Evolutionary conservation across 495 filamentous ascomycete species (phyloP), one percentile per base, ranked within the genome.

Genomic region (Penicillium silybi): DNA sequence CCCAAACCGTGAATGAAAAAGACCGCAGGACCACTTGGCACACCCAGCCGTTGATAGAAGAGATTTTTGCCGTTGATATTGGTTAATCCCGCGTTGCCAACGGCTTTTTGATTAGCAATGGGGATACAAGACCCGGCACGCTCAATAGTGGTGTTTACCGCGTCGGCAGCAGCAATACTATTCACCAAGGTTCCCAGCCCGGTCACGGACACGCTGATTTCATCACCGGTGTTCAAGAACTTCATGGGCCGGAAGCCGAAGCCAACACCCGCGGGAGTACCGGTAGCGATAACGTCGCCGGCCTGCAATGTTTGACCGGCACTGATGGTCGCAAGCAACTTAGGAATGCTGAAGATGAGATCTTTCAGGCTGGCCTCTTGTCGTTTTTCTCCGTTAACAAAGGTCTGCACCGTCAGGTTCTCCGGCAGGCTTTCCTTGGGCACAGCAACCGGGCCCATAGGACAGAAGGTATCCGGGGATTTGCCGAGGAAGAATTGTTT

Each of bases 281-380:
- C 87, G 22, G 87, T 90, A 48, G 87, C 88, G 43, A 91, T 84
- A 17, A 89, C 40, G 65, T 89, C 85, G 1, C 88, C 88, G 4
- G 80, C 81, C 43, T 86, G 62, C 20, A 90, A 61, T 6, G 86
- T 89, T 25, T 82, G 85, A 25, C 82, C 86, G 54, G 79, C 80
- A 50, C 78, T 83, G 23, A 92, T 65, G 53, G 86, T 83, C 0
- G 78, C 66, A 53, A 90, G 83, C 1, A 83, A 83, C 58, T 81
- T 73, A 22, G 75, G 80, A 17, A 90, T 79, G 44, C 74, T 73
- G 65, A 89, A 92, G 29, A 90, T 85, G 75, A 88, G 81, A 58
- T 90, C 85, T 3, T 65, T 66, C 1, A 85, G 87, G 37, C 65
- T 81, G 32, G 75, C 80, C 41, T 87, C 76, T 68, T 92, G 88